Percentiles rank a stretch among this genome's conserved stretches.
phyloP scores from a whole-genome alignment of 1,139 yeast genomes.

The Protomyces lactucae-debilis region DNA sequence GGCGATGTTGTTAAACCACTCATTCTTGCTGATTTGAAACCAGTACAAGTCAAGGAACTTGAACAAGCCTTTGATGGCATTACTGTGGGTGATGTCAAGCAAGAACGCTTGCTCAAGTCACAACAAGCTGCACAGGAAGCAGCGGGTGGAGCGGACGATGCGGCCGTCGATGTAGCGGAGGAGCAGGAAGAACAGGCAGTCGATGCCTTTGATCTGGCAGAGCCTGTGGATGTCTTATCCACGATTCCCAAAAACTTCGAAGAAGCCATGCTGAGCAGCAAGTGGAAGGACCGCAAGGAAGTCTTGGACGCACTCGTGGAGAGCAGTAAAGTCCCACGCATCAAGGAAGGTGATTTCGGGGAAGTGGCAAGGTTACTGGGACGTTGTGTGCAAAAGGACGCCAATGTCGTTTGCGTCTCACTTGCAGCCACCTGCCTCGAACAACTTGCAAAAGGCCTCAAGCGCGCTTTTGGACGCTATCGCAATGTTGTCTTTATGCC shows the following conservation, averaged over 20 bases:
- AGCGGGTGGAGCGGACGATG: constrained; percentile 31
- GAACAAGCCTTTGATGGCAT: constrained; percentile 60
- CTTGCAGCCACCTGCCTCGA: constrained; percentile 68
- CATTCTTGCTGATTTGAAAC: constrained; percentile 69
- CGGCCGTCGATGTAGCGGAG: constrained; percentile 38
- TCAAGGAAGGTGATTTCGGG: constrained; percentile 61
- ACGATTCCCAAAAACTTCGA: constrained; percentile 63
- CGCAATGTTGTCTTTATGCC: constrained; percentile 54
- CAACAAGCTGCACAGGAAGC: constrained; percentile 43
- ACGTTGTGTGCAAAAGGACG: constrained; percentile 73
- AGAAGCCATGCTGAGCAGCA: constrained; percentile 52
- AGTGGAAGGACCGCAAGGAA: constrained; percentile 93
- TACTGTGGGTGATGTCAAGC: constrained; percentile 48
- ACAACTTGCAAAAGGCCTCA: constrained; percentile 62
- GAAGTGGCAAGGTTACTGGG: constrained; percentile 57
- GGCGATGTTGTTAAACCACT: constrained; percentile 60
- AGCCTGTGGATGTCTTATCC: constrained; percentile 57
- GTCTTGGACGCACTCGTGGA: constrained; percentile 64
- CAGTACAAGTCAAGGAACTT: constrained; percentile 86
- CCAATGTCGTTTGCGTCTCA: constrained; percentile 81
- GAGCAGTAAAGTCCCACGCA: constrained; percentile 48
- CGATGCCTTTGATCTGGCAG: constrained; percentile 55
- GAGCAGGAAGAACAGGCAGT: constrained; percentile 37
- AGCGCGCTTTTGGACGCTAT: constrained; percentile 53
- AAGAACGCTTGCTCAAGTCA: constrained; percentile 52